phyloP scores from a whole-genome alignment of 2,329 filamentous ascomycete genomes.

The Ilyonectria robusta region DNA sequence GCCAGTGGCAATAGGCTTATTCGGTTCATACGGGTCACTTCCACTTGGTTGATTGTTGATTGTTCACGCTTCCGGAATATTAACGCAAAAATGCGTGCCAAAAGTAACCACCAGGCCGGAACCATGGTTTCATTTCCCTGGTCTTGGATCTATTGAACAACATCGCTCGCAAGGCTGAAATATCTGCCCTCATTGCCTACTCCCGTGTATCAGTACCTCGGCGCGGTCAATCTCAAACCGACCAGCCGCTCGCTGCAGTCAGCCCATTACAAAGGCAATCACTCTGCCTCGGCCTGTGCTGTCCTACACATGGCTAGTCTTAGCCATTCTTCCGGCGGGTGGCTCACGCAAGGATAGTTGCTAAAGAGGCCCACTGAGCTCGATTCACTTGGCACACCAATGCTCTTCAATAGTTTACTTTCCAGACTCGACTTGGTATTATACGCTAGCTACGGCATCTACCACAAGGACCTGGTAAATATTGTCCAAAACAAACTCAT shows the following conservation, averaged over 20 bases:
- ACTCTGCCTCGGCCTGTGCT: no score
- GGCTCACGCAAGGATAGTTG: no score
- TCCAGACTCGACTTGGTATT: constrained; percentile 20
- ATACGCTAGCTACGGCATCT: constrained; percentile 21
- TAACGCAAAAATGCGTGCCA: background rate
- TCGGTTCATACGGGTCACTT: constrained; percentile 3
- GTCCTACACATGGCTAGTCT: no score
- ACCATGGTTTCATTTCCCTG: background rate
- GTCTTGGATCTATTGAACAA: background rate
- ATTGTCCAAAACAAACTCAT: background rate
- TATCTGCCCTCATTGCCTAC: background rate
- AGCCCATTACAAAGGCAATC: background rate
- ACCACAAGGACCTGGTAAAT: constrained; percentile 7
- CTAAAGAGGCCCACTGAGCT: background rate
- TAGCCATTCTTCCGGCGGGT: no score
- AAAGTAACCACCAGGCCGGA: background rate
- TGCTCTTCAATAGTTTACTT: background rate
- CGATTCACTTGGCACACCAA: background rate
- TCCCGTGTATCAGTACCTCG: background rate
- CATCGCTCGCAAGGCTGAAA: no score
- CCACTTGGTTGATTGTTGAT: background rate
- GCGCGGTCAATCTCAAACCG: constrained; percentile 35
- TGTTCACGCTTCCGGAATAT: constrained; percentile 10
- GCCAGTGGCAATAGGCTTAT: constrained; percentile 1
- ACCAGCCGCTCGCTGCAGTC: constrained; percentile 28